Base-by-base conservation (phyloP, 192 early-diverging fungal species). In the Umbelopsis sp. region DNA sequence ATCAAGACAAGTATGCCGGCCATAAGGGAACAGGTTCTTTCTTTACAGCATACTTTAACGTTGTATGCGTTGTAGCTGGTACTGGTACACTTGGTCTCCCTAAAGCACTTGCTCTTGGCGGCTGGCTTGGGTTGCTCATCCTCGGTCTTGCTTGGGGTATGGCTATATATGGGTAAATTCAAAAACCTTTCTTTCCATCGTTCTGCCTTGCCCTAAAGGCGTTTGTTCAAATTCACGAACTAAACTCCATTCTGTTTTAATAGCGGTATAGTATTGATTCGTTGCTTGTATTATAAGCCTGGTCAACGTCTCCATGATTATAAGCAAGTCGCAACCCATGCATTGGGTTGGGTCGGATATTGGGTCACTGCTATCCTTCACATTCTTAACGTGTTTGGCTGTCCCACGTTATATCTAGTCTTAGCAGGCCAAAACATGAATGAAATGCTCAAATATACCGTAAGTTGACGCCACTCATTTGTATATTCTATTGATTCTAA, bases 81-180 rank as follows among this genome's bases (percentile, higher is more conserved):
- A 91, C 90, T 11, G 95, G 95, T n/a, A 88, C 93, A 12, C 84
- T 95, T 21, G 93, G 94, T 74, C 85, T 96, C 10, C 93, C 95
- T 6, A 91, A 89, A 67, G 90, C 93, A 8, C 84, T 96, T 31
- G 85, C 79, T 21, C 73, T 87, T 26, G 86, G 89, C 47, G 95
- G 95, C 3, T 96, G 95, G 95, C 59, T 89, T 26, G 90, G 90
- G 14, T 71, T 91, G 16, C 71, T 87, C n/a, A 78, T 94, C 72
- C 78, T 96, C 45, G 32, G 89, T 7, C 83, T 94, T 32, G 84
- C 91, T 0, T 90, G 86, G 22, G 71, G 83, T 20, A 90, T 93
- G 69, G 88, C 90, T 21, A 69, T 88, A 32, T 94, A 94, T 31
- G 56, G 56, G 56, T 62, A 62, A 62, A 62, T 62, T 56, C 14